These are phyloP conservation scores for Xylona heveae DNA, from an alignment of 495 filamentous ascomycete genomes.

Conservation along the genomic window DNA sequence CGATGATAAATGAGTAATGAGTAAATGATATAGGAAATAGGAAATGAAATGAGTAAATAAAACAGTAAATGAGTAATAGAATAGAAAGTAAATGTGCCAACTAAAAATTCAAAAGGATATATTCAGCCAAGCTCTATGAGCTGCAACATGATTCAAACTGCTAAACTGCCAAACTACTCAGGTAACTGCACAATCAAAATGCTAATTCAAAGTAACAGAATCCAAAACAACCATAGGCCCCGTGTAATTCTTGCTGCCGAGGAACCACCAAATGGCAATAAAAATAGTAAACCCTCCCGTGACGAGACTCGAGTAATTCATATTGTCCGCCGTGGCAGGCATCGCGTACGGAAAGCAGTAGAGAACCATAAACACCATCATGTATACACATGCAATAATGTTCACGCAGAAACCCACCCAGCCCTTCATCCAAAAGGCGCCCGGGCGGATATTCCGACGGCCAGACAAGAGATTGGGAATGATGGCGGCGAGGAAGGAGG, in stretches of 20 bases:
- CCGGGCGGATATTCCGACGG: conserved; percentile 2
- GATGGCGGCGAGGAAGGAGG: conserved; percentile 2
- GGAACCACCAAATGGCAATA: conserved; percentile 5
- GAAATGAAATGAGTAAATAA: no score
- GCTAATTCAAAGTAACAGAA: no score
- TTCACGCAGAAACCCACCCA: conserved; percentile 7
- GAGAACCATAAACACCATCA: conserved; percentile 12
- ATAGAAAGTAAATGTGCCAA: no score
- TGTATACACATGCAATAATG: conserved; percentile 7
- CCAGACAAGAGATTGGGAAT: conserved; percentile 3
- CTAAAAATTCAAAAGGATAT: no score
- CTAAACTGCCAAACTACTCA: no score
- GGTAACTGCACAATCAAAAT: no score
- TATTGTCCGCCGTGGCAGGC: conserved; percentile 6
- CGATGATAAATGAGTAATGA: no score
- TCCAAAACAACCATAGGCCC: conserved; percentile 3
- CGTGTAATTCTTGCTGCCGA: conserved; percentile 4
- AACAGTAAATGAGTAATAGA: no score
- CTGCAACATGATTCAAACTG: no score
- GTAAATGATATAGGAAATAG: no score
- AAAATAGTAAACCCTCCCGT: conserved; percentile 5
- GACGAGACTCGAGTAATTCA: conserved; percentile 13
- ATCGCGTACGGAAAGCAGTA: conserved; percentile 12
- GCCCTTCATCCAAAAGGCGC: conserved; percentile 5
- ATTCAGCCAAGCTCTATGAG: no score